Base-by-base conservation (phyloP, 352 stramenopile genomes). In the Pythium graminicola region DNA sequence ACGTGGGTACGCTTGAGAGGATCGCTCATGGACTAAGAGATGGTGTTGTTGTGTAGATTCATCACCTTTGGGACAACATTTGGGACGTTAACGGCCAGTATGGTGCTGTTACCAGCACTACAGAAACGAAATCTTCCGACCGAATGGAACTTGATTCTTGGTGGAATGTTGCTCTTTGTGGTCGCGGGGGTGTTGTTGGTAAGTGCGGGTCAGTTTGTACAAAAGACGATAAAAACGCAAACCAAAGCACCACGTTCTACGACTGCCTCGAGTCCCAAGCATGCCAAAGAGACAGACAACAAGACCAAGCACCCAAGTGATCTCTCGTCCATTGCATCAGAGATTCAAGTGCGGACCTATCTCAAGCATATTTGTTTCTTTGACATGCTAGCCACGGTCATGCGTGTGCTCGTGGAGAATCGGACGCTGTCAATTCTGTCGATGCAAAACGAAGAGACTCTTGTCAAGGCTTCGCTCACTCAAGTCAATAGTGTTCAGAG, bases 331-430 rank as follows among this genome's bases (percentile, higher is more conserved):
- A 76, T 87, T 53, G 67, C 79, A 8, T 57, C 56, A 1, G 79
- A 91, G 20, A 89, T 94, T 35, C 73, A 89, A 28, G 33, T 56
- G 6, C 75, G 81, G 20, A 85, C 75, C 13, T 93, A 93, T 43
- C 60, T 93, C 26, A 80, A 89, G 45, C 81, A 93, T 52, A 88
- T 93, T 62, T 93, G 83, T 59, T 86, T 93, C 38, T 93, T 93
- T 40, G 83, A 93, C 35, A 72, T 93, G 60, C 51, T 90, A 26
- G 81, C 83, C 0, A 93, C 83, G 0, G 65, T 90, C 11, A 76
- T 89, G 54, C 69, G 83, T 7, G 83, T 93, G 22, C 56, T 93
- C 6, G 66, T 93, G 24, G 83, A 93, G 65, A 92, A 92, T 65
- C 79, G 70, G 31, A 90, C 78, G 51, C 57, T 93, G 6, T 81